Conservation (phyloP, 768 basidiomycete genomes). For the Dioszegia crocea region DNA sequence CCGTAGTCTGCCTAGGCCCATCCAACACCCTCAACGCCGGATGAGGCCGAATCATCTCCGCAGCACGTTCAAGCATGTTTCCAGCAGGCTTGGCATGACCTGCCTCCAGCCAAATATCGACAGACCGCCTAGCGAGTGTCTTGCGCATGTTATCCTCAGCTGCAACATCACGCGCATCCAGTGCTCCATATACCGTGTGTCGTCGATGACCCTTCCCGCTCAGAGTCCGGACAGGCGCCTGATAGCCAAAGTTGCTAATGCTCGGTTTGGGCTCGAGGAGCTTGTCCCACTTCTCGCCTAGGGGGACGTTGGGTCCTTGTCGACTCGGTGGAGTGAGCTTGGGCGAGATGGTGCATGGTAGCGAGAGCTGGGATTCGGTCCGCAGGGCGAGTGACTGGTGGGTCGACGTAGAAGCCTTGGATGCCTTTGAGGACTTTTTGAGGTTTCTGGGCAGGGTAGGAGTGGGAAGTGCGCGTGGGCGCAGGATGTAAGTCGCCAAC, state of each 20-base stretch:
- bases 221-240: background rate
- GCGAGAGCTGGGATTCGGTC: slow-evolving; percentile 32
- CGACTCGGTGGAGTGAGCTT: slow-evolving; percentile 33
- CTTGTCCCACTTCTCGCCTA: slow-evolving; percentile 14
- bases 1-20: background rate
- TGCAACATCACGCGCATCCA: slow-evolving; percentile 9
- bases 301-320: slow-evolving; percentile 11
- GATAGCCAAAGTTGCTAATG: slow-evolving; percentile 27
- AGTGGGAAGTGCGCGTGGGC: slow-evolving; percentile 17
- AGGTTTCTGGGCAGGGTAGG: slow-evolving; percentile 8
- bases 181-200: slow-evolving; percentile 35
- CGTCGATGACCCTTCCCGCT: slow-evolving; percentile 11
- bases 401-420: slow-evolving; percentile 15
- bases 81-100: slow-evolving; percentile 36
- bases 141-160: slow-evolving; percentile 25
- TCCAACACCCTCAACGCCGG: slow-evolving; percentile 37
- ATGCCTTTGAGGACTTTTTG: slow-evolving; percentile 12
- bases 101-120: slow-evolving; percentile 36
- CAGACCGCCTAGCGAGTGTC: slow-evolving; percentile 28
- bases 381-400: slow-evolving; percentile 34
- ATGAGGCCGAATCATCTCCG: slow-evolving; percentile 40
- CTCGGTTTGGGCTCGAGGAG: slow-evolving; percentile 35
- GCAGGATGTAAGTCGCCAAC: slow-evolving; percentile 26
- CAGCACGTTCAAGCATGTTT: slow-evolving; percentile 19
- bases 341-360: slow-evolving; percentile 35